phyloP scores from a whole-genome alignment of 2,329 filamentous ascomycete genomes.

The Xylaria hypoxylon region DNA sequence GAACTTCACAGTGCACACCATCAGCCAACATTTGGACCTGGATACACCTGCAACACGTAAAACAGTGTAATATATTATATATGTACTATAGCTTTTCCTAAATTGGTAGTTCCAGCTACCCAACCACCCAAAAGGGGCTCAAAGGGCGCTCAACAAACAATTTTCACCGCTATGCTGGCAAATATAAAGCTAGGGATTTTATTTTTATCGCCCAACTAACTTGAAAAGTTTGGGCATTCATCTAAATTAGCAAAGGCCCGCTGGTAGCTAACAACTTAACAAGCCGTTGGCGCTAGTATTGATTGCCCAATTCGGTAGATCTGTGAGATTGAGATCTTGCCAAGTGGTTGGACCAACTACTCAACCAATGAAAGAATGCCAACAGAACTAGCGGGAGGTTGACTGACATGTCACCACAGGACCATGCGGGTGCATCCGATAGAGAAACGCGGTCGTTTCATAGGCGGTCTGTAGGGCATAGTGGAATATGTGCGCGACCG shows the following conservation, averaged over 20 bases:
- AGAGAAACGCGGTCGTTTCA: slow-evolving; percentile 13
- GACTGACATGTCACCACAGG: slow-evolving; percentile 23
- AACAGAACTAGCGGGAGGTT: slow-evolving; percentile 23
- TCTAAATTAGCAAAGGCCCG: slow-evolving; percentile 23
- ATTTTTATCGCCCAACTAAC: slow-evolving; percentile 15
- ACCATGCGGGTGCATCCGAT: neutral
- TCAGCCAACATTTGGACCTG: too few relatives aligned
- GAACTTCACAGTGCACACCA: too few relatives aligned
- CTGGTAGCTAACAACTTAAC: slow-evolving; percentile 10
- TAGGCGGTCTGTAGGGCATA: slow-evolving; percentile 14
- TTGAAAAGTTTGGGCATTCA: slow-evolving; percentile 20
- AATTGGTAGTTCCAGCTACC: neutral
- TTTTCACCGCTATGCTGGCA: neutral
- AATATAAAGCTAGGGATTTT: neutral
- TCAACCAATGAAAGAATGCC: slow-evolving; percentile 32
- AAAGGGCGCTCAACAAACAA: neutral
- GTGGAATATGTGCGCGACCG: slow-evolving; percentile 4
- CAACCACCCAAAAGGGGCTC: slow-evolving; percentile 4
- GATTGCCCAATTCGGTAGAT: slow-evolving; percentile 28
- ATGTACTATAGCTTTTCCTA: neutral
- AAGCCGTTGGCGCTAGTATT: slow-evolving; percentile 17
- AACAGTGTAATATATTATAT: too few relatives aligned
- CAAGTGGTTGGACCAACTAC: slow-evolving; percentile 18
- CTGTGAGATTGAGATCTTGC: slow-evolving; percentile 30
- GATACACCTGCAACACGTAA: too few relatives aligned